These are phyloP conservation scores for Hemisphaericaspora subhashii DNA, from an alignment of 1,139 yeast species.

Conservation along the genomic window DNA sequence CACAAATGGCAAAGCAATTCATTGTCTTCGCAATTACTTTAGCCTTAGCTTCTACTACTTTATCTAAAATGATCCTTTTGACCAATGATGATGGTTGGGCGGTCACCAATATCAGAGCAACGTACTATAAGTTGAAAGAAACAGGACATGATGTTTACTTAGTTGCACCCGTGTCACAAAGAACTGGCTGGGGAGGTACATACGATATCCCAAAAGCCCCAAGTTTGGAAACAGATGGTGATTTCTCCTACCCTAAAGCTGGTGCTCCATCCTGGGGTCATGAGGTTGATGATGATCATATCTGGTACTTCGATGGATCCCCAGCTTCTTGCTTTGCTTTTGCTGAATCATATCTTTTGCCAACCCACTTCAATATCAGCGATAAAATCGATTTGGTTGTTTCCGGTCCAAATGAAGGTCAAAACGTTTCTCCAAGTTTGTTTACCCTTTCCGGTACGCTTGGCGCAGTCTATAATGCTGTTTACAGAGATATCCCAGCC, in stretches of 20 bases:
- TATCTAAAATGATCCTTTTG: constrained; percentile 50
- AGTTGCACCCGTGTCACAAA: constrained; percentile 59
- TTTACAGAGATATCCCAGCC: constrained; percentile 44
- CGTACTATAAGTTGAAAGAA: constrained; percentile 51
- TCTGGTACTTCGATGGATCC: constrained; percentile 53
- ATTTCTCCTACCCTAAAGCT: constrained; percentile 38
- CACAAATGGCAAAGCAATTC: constrained; percentile 13
- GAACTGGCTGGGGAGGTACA: constrained; percentile 61
- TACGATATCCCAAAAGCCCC: constrained; percentile 46
- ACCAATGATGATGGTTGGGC: constrained; percentile 64
- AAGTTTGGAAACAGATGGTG: constrained; percentile 43
- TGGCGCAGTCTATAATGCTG: constrained; percentile 45
- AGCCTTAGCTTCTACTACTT: constrained; percentile 15
- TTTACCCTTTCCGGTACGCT: constrained; percentile 45
- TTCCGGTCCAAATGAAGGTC: constrained; percentile 50
- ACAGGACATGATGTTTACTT: constrained; percentile 55
- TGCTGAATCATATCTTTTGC: constrained; percentile 42
- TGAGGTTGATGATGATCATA: constrained; percentile 40
- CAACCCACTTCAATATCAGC: constrained; percentile 35
- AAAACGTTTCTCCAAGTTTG: constrained; percentile 39
- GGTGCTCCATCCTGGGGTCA: constrained; percentile 52
- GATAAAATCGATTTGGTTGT: constrained; percentile 40
- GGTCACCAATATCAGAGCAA: constrained; percentile 59
- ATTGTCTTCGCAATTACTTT: constrained; percentile 13
- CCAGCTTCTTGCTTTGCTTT: constrained; percentile 47